A percentile compares a stretch with the other conserved stretches of the same genome.
Conservation (phyloP, 768 basidiomycete species). For the Xerocomellus intermedius region DNA sequence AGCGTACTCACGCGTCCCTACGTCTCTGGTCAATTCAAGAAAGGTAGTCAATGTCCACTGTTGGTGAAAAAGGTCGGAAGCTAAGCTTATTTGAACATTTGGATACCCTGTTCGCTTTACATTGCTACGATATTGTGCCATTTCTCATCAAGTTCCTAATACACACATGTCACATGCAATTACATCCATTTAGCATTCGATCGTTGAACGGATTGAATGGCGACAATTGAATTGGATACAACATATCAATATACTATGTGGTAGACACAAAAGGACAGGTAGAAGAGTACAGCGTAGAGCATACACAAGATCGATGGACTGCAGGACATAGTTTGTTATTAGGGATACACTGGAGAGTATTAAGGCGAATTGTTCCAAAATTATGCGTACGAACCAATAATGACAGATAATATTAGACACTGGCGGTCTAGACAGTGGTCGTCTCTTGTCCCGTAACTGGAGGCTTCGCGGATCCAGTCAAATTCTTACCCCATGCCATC, state of each 20-base stretch:
- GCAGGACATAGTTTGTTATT: constrained; percentile 15
- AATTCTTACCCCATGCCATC: constrained; percentile 30
- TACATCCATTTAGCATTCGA: neutral
- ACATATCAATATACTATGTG: constrained; percentile 14
- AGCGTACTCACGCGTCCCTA: constrained; percentile 70
- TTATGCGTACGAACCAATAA: constrained; percentile 11
- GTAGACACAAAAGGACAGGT: constrained; percentile 6
- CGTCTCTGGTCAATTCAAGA: constrained; percentile 47
- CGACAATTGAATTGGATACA: neutral
- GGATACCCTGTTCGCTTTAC: neutral
- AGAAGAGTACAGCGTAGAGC: constrained; percentile 11
- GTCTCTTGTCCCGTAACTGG: neutral
- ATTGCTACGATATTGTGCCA: neutral
- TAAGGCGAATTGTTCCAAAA: neutral
- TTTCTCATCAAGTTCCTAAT: neutral
- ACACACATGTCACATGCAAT: neutral
- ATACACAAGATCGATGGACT: constrained; percentile 4
- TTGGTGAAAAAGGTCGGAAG: constrained; percentile 39
- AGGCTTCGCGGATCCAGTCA: constrained; percentile 18
- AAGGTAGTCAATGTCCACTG: constrained; percentile 65
- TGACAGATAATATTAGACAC: constrained; percentile 10
- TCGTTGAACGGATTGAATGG: neutral
- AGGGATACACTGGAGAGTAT: constrained; percentile 23
- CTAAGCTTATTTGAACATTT: neutral
- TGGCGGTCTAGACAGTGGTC: neutral